Conservation (phyloP, 2,329 filamentous ascomycete species). For the Paecilomyces sp. region DNA sequence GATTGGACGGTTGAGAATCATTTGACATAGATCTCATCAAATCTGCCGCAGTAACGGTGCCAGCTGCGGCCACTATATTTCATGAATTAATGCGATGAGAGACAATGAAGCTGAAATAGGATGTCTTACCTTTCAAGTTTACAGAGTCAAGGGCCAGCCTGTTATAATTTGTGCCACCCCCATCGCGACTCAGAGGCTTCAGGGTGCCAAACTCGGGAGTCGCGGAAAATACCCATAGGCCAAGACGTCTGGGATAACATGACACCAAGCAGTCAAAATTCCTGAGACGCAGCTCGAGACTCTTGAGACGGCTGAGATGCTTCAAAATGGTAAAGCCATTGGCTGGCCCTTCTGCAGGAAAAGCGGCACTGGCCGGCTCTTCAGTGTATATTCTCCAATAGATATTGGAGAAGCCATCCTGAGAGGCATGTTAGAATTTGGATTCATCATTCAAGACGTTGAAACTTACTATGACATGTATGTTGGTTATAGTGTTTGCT, state of each 20-base stretch:
- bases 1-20: conserved; percentile 17
- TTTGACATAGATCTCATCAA: conserved; percentile 28
- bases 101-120: background rate
- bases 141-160: conserved; percentile 24
- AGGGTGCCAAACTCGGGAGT: conserved; percentile 31
- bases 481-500: conserved; percentile 33
- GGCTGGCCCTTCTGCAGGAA: conserved; percentile 22
- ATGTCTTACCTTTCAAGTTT: conserved; percentile 23
- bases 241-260: conserved; percentile 28
- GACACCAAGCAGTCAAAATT: conserved; percentile 31
- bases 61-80: conserved; percentile 25
- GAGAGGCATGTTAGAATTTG: conserved; percentile 13
- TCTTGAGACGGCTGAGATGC: conserved; percentile 32
- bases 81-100: conserved; percentile 2
- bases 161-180: conserved; percentile 17
- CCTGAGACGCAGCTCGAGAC: conserved; percentile 29
- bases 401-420: conserved; percentile 37
- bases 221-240: conserved; percentile 34
- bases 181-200: conserved; percentile 17
- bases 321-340: conserved; percentile 31
- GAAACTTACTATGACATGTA: conserved; percentile 33
- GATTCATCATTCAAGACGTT: background rate
- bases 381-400: conserved; percentile 38
- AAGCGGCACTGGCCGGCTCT: conserved; percentile 22
- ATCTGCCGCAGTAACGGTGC: conserved; percentile 25